A percentile compares a stretch with the other conserved stretches of the same genome.
Conservation (phyloP, 192 early-diverging fungal species). For the Pilaira anomala region DNA sequence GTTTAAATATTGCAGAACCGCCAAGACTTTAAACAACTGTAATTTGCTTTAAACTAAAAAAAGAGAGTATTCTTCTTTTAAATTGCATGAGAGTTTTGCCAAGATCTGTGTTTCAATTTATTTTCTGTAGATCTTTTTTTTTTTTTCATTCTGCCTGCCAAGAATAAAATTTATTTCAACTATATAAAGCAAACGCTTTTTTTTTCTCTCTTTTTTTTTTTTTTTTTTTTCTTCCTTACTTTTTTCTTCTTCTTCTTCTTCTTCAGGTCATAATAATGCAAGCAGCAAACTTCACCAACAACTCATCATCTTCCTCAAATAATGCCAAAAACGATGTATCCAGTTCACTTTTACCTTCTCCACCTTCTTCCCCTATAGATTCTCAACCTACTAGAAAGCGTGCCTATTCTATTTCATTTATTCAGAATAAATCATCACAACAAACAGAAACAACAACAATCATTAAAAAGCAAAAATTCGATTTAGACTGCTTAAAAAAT, state of each 20-base stretch:
- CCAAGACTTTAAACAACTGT: constrained; percentile 12
- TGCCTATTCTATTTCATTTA: constrained; percentile 3
- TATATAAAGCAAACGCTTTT: too few relatives aligned
- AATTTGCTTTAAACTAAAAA: constrained; percentile 1
- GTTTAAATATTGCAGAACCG: not conserved
- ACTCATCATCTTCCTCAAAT: not conserved
- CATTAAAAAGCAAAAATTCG: constrained; percentile 15
- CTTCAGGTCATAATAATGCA: constrained; percentile 10
- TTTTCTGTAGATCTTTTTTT: not conserved
- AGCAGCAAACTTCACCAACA: not conserved
- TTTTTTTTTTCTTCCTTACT: not conserved
- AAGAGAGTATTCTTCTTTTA: not conserved
- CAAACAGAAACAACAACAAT: not conserved
- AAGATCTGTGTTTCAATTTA: constrained; percentile 11
- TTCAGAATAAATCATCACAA: not conserved
- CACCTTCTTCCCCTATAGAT: constrained; percentile 24
- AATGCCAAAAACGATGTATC: not conserved
- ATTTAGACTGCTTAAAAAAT: not conserved
- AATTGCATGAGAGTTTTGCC: constrained; percentile 6
- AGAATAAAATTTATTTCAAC: too few relatives aligned
- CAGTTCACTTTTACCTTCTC: constrained; percentile 16
- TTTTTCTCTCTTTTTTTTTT: too few relatives aligned
- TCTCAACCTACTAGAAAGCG: constrained; percentile 6
- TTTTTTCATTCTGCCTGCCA: not conserved
- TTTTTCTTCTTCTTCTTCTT: constrained; percentile 2